A percentile compares a stretch with the other conserved stretches of the same genome.
These are phyloP conservation scores for Tillandsia fasciculata DNA, from an alignment of 176 grass and related monocot species.

Conservation along the genomic window DNA sequence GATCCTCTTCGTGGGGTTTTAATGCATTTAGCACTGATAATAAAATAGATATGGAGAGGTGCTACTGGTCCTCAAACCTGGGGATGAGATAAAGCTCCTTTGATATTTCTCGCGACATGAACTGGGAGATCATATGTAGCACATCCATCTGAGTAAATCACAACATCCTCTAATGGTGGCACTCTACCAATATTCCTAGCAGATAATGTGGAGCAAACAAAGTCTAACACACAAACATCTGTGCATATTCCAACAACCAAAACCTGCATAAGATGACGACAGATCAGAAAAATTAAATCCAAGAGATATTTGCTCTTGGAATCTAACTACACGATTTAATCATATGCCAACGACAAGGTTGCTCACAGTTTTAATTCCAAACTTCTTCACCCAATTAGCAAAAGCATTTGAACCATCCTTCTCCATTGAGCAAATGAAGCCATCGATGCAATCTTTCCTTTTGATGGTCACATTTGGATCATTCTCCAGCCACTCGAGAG, in stretches of 20 bases:
- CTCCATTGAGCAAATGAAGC: slow-evolving; percentile 57
- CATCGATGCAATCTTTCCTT: slow-evolving; percentile 79
- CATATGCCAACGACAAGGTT: not conserved
- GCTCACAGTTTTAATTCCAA: slow-evolving; percentile 66
- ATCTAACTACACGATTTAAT: not conserved
- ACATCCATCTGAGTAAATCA: slow-evolving; percentile 82
- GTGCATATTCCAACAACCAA: slow-evolving; percentile 83
- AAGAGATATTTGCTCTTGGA: not conserved
- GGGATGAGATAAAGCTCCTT: slow-evolving; percentile 68
- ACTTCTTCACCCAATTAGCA: slow-evolving; percentile 51
- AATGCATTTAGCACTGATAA: not conserved
- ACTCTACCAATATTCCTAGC: slow-evolving; percentile 69
- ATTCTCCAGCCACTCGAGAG: slow-evolving; percentile 72
- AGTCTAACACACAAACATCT: slow-evolving; percentile 76
- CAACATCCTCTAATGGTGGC: slow-evolving; percentile 59
- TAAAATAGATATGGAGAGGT: not conserved
- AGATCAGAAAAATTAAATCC: not conserved
- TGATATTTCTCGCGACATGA: slow-evolving; percentile 51
- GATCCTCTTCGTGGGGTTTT: not conserved
- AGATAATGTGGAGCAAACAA: slow-evolving; percentile 57
- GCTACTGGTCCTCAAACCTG: slow-evolving; percentile 35
- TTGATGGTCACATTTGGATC: slow-evolving; percentile 68
- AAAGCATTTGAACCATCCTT: slow-evolving; percentile 80
- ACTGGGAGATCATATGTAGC: slow-evolving; percentile 75
- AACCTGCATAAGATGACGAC: slow-evolving; percentile 31